phyloP scores from a whole-genome alignment of 192 early-diverging fungal genomes.

The Jimgerdemannia flammicorona region DNA sequence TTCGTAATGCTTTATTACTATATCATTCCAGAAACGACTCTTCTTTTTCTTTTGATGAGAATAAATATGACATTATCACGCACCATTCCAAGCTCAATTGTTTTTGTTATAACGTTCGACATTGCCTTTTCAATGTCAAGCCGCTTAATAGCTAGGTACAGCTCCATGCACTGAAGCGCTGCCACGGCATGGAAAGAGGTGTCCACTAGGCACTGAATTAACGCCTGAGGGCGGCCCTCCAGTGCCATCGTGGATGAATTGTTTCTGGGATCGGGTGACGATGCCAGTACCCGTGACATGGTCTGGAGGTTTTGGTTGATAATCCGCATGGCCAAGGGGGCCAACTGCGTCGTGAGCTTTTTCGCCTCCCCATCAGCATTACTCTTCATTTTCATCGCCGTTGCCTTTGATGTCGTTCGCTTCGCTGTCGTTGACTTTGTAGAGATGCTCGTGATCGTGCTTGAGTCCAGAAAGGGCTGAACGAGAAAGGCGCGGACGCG shows the following conservation, averaged over 20 bases:
- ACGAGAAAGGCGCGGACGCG: background rate
- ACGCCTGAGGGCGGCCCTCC: background rate
- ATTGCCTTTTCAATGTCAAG: constrained; percentile 49
- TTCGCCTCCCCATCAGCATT: background rate
- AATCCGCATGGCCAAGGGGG: constrained; percentile 19
- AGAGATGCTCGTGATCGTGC: no score
- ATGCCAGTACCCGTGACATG: background rate
- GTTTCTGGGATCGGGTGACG: constrained; percentile 1
- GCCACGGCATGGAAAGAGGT: constrained; percentile 27
- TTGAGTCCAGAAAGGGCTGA: background rate
- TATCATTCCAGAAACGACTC: background rate
- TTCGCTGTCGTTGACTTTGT: background rate
- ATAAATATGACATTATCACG: background rate
- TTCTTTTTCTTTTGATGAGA: no score
- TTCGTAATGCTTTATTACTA: background rate
- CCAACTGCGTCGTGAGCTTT: constrained; percentile 3
- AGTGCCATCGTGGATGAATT: background rate
- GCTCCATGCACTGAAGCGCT: constrained; percentile 26
- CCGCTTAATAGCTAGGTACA: constrained; percentile 16
- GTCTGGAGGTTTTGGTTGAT: constrained; percentile 24
- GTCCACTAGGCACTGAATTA: constrained; percentile 21
- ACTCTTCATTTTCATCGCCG: background rate
- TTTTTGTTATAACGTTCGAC: constrained; percentile 47
- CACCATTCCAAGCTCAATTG: constrained; percentile 50
- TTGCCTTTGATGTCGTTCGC: background rate